Evolutionary conservation across 73 alveolate genomes (phyloP), one percentile per base, ranked within the genome.

Genomic region (Halteria grandinella): DNA sequence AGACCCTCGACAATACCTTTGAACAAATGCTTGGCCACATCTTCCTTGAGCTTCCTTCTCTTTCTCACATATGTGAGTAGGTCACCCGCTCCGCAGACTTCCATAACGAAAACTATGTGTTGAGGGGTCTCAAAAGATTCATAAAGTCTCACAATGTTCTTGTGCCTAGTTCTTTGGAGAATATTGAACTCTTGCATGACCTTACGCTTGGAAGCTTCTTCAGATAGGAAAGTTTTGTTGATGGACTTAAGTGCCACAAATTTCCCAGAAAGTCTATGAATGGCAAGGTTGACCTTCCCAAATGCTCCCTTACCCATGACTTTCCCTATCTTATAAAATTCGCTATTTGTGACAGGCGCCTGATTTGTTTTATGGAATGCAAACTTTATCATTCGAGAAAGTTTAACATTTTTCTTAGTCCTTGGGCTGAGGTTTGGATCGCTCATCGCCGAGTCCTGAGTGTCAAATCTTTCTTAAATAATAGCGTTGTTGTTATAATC

Each of bases 301-400:
- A 75, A 75, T 12, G 87, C 87, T 18, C 87, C 87, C 34, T 75
- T 75, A 33, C 87, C 87, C 77, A 75, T 59, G 18, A 75, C 75
- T 37, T 69, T 57, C 0, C 87, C 87, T 18, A 59, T 59, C 41
- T 75, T 75, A 39, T 75, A 75, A 60, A 75, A 75, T 24, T 75
- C 77, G 7, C 60, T 75, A n/a, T n/a, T n/a, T n/a, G n/a, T n/a
- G n/a, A n/a, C n/a, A n/a, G n/a, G n/a, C n/a, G n/a, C n/a, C n/a
- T n/a, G n/a, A n/a, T n/a, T n/a, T n/a, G n/a, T n/a, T n/a, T n/a
- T n/a, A n/a, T n/a, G n/a, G n/a, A n/a, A n/a, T n/a, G n/a, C n/a
- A n/a, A n/a, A n/a, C n/a, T n/a, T n/a, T n/a, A n/a, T n/a, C n/a
- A n/a, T n/a, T n/a, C n/a, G n/a, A n/a, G n/a, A n/a, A n/a, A n/a